These are phyloP conservation scores for Lichtheimia ramosa DNA, from an alignment of 371 early-diverging fungal species.

Conservation along the genomic window DNA sequence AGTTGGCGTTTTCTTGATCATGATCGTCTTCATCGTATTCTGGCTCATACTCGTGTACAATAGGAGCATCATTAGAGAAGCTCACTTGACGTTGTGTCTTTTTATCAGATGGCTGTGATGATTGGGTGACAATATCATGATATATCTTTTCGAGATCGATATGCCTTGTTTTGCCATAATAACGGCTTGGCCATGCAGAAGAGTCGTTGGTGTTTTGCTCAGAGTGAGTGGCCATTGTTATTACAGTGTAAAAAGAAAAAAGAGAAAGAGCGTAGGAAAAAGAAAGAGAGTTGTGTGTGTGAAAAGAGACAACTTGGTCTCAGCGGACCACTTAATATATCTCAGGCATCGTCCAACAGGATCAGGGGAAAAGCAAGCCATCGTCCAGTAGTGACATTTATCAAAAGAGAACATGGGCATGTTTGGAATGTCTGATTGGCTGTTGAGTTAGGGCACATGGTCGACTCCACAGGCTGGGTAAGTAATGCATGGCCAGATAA, in stretches of 20 bases:
- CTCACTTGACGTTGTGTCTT: slow-evolving; percentile 11
- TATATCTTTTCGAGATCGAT: slow-evolving; percentile 18
- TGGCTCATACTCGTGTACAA: slow-evolving; percentile 27
- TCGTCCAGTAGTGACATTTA: neutral
- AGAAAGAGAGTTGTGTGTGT: slow-evolving; percentile 3
- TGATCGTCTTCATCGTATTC: slow-evolving; percentile 16
- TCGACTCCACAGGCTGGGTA: too few relatives aligned
- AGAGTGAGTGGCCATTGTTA: neutral
- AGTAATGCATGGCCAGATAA: too few relatives aligned
- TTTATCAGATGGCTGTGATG: neutral
- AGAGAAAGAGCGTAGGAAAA: neutral
- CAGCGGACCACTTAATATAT: too few relatives aligned
- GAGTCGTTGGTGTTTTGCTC: slow-evolving; percentile 1
- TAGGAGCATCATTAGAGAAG: slow-evolving; percentile 11
- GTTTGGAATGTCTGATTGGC: neutral
- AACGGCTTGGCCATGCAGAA: slow-evolving; percentile 20
- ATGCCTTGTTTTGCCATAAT: slow-evolving; percentile 20
- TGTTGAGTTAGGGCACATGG: neutral
- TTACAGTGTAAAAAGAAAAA: neutral
- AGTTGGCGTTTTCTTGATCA: neutral
- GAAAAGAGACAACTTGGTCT: too few relatives aligned
- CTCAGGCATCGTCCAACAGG: too few relatives aligned
- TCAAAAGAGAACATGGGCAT: neutral
- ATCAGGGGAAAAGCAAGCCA: slow-evolving; percentile 1
- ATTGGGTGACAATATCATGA: neutral